Conservation (phyloP, 2,329 filamentous ascomycete genomes). For the Septoria petroselini region DNA sequence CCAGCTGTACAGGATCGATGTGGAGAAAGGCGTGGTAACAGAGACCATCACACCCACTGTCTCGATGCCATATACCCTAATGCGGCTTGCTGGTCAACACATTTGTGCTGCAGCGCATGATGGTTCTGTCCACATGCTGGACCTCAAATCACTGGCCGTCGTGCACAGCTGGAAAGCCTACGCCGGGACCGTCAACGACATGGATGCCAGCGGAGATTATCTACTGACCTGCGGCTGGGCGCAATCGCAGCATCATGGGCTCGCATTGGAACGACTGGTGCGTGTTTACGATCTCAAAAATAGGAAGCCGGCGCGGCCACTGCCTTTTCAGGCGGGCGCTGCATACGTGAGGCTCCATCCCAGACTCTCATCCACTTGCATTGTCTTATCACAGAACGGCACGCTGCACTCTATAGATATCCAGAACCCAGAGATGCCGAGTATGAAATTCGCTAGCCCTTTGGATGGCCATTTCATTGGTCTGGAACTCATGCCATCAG, state of each 20-base stretch:
- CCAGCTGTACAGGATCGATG: conserved; percentile 73
- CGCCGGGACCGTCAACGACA: conserved; percentile 83
- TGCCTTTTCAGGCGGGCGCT: conserved; percentile 86
- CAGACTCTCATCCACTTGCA: conserved; percentile 88
- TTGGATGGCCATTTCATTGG: conserved; percentile 67
- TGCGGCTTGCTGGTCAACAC: conserved; percentile 80
- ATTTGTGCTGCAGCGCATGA: conserved; percentile 86
- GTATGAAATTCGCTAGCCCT: conserved; percentile 77
- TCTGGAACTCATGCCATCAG: conserved; percentile 83
- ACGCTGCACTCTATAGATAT: conserved; percentile 95
- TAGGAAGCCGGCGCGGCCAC: conserved; percentile 79
- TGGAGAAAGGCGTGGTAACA: conserved; percentile 52
- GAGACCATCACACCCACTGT: conserved; percentile 38
- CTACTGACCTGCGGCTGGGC: conserved; percentile 95
- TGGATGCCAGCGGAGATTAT: conserved; percentile 94
- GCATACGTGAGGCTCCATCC: conserved; percentile 97
- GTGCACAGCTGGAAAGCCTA: conserved; percentile 90
- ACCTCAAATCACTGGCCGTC: conserved; percentile 71
- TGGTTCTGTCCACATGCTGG: conserved; percentile 81
- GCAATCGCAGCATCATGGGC: conserved; percentile 70
- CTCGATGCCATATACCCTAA: conserved; percentile 71
- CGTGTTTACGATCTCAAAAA: conserved; percentile 96
- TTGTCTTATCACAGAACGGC: conserved; percentile 86
- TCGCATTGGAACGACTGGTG: conserved; percentile 86
- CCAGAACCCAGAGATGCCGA: conserved; percentile 86